Evolutionary conservation across 345 rosid species (phyloP).

Genomic region (Populus deltoides): DNA sequence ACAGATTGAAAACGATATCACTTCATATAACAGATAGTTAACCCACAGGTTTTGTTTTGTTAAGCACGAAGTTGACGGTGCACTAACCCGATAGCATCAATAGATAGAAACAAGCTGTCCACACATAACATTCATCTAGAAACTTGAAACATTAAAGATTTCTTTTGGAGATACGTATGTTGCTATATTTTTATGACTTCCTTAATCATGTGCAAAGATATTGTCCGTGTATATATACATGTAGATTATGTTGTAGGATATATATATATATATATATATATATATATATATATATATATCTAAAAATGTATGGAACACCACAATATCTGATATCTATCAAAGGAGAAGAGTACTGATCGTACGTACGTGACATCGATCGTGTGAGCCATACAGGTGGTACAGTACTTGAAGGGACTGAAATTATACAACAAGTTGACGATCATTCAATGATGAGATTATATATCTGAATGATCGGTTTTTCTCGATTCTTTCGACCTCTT

Average conservation of each 20-base stretch:
- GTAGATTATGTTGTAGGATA: background rate
- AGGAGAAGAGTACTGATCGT: too few species aligned
- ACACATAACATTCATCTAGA: background rate
- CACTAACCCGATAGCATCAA: background rate
- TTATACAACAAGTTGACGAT: background rate
- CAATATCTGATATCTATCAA: background rate
- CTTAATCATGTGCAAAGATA: background rate
- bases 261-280: too few species aligned
- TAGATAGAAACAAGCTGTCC: background rate
- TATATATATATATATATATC: too few species aligned
- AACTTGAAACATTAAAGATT: background rate
- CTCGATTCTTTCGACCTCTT: too few species aligned
- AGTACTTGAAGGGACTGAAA: background rate
- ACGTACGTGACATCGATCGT: background rate
- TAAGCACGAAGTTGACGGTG: background rate
- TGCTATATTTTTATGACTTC: too few species aligned
- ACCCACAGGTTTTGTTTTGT: background rate
- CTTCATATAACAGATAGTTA: background rate
- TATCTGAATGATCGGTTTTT: too few species aligned
- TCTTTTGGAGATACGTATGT: background rate
- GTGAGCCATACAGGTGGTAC: background rate
- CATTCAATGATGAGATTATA: too few species aligned
- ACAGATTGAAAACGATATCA: background rate
- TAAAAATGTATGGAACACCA: background rate
- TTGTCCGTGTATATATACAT: background rate